Evolutionary conservation across 1,284 basidiomycete genomes (phyloP).

Genomic region (Boletellus deceptivus): DNA sequence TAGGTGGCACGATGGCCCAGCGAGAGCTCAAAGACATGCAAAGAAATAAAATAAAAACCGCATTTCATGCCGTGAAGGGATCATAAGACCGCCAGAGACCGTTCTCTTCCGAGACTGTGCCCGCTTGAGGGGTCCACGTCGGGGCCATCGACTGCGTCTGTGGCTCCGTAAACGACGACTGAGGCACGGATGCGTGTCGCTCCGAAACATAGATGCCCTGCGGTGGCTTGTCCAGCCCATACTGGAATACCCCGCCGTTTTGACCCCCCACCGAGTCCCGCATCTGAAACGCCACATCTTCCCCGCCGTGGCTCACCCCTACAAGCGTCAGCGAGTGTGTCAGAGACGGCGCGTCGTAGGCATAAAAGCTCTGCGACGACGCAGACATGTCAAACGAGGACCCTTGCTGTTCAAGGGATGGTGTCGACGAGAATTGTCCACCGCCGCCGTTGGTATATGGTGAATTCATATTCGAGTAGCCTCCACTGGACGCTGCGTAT

Average conservation of each 20-base stretch:
- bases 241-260: conserved; percentile 18
- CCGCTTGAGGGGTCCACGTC: conserved; percentile 20
- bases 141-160: conserved; percentile 18
- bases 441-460: conserved; percentile 25
- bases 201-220: conserved; percentile 23
- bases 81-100: conserved; percentile 29
- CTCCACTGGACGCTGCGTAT: conserved; percentile 25
- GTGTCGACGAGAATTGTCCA: conserved; percentile 15
- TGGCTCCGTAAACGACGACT: conserved; percentile 19
- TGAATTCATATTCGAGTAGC: conserved; percentile 27
- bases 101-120: conserved; percentile 17
- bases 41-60: background rate
- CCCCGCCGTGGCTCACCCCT: conserved; percentile 13
- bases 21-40: background rate
- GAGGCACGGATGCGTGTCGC: conserved; percentile 18
- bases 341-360: conserved; percentile 20
- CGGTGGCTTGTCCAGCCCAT: conserved; percentile 25
- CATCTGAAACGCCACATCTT: conserved; percentile 20
- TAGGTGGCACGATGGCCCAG: background rate
- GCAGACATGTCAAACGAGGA: conserved; percentile 21
- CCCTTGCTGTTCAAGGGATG: conserved; percentile 22
- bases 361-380: conserved; percentile 19
- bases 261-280: conserved; percentile 20
- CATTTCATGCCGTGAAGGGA: conserved; percentile 20
- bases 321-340: conserved; percentile 22